Conservation (phyloP, 345 rosid genomes). For the Anastatica hierochuntica region DNA sequence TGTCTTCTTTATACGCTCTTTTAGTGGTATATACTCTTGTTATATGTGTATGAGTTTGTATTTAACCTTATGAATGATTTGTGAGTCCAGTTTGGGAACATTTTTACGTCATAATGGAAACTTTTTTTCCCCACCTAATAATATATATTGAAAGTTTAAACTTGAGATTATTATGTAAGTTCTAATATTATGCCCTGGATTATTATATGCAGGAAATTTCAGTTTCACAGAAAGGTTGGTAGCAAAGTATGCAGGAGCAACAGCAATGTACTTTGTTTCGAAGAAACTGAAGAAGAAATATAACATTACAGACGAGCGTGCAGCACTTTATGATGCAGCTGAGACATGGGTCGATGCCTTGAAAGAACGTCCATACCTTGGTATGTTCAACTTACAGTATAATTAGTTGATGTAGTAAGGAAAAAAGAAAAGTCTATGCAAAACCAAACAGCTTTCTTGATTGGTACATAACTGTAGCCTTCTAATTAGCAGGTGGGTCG, state of each 20-base stretch:
- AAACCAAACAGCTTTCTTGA: neutral
- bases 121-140: too few species aligned
- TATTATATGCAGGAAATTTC: slow-evolving; percentile 63
- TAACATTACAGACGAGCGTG: slow-evolving; percentile 84
- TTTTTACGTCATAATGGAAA: neutral
- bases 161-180: too few species aligned
- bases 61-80: neutral
- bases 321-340: slow-evolving; percentile 76
- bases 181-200: neutral
- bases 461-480: slow-evolving; percentile 2
- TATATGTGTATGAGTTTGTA: neutral
- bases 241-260: slow-evolving; percentile 83
- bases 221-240: slow-evolving; percentile 69
- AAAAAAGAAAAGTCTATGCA: neutral
- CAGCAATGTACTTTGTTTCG: slow-evolving; percentile 86
- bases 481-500: slow-evolving; percentile 46
- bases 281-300: slow-evolving; percentile 87
- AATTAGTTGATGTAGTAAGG: neutral
- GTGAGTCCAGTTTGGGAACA: neutral
- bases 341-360: slow-evolving; percentile 90
- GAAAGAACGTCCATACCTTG: slow-evolving; percentile 58
- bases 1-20: neutral
- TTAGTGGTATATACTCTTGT: neutral
- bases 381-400: slow-evolving; percentile 24
- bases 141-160: too few species aligned